A percentile compares a stretch with the other conserved stretches of the same genome.
Conservation (phyloP, 371 early-diverging fungal genomes). For the Actinomucor elegans region DNA sequence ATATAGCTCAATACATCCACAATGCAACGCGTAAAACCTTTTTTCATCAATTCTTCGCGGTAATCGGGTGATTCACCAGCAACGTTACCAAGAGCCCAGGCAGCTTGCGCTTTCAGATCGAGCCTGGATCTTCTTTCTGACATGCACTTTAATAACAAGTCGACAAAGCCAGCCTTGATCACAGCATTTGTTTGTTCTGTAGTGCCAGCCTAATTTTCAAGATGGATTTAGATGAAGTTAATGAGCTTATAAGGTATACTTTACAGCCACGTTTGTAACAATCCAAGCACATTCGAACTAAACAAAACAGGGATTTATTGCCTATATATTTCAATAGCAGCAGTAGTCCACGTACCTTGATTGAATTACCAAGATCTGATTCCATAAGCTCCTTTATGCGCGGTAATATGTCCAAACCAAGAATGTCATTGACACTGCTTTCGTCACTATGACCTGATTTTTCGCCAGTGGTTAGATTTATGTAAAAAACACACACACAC, state of each 20-base stretch:
- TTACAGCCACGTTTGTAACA: constrained; percentile 62
- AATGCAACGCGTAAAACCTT: constrained; percentile 15
- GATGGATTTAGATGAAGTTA: not conserved
- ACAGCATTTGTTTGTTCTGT: constrained; percentile 49
- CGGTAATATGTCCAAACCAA: constrained; percentile 33
- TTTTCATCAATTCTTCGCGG: constrained; percentile 33
- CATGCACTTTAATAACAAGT: constrained; percentile 31
- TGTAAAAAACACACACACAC: not conserved
- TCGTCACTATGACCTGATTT: constrained; percentile 22
- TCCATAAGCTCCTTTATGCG: constrained; percentile 34
- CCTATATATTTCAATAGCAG: not conserved
- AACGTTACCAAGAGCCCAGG: constrained; percentile 53
- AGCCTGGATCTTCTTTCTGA: constrained; percentile 4
- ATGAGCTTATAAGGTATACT: too few relatives aligned
- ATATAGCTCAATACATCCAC: constrained; percentile 12
- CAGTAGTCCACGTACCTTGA: constrained; percentile 27
- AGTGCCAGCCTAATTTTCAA: constrained; percentile 49
- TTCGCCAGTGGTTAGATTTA: too few relatives aligned
- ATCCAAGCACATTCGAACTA: constrained; percentile 67
- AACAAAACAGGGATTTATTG: constrained; percentile 1
- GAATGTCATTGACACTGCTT: constrained; percentile 28
- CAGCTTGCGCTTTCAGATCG: constrained; percentile 45
- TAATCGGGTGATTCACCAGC: constrained; percentile 44
- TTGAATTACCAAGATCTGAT: constrained; percentile 8
- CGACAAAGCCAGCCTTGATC: constrained; percentile 44